Percentiles rank a stretch among this genome's conserved stretches.
Evolutionary conservation across 208 protist genomes (phyloP).

Genomic region (Zelonia costaricensis): DNA sequence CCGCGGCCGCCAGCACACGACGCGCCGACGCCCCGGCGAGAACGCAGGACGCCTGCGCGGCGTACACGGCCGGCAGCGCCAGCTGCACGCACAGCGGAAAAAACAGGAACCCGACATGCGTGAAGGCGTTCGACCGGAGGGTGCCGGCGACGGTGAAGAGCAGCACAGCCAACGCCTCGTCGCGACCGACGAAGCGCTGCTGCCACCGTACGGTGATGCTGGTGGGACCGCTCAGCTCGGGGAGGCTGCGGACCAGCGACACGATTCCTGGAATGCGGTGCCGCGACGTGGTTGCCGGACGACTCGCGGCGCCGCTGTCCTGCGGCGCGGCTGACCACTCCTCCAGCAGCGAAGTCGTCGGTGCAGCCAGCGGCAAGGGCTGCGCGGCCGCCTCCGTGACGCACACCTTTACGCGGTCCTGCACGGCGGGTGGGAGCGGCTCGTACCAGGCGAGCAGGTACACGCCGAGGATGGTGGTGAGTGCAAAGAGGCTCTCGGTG

Average conservation of each 20-base stretch:
- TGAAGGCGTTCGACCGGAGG: constrained; percentile 66
- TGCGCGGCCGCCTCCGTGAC: neutral
- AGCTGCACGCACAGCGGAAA: constrained; percentile 64
- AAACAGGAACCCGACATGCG: constrained; percentile 58
- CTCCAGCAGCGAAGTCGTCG: neutral
- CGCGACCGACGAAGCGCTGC: constrained; percentile 7
- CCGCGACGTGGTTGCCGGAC: no score
- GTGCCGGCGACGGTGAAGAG: constrained; percentile 53
- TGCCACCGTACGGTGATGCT: constrained; percentile 14
- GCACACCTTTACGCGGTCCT: constrained; percentile 22
- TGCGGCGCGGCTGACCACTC: neutral
- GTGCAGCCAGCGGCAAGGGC: neutral
- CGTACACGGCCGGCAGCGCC: constrained; percentile 12
- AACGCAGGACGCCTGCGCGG: constrained; percentile 15
- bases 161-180: constrained; percentile 37
- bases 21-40: constrained; percentile 32
- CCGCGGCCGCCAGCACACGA: constrained; percentile 21
- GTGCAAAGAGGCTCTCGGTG: constrained; percentile 74
- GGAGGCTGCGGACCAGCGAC: constrained; percentile 2
- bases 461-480: constrained; percentile 56
- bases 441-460: constrained; percentile 48
- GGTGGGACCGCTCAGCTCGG: neutral
- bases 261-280: neutral
- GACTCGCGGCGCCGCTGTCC: neutral
- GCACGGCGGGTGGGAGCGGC: constrained; percentile 21